Evolutionary conservation across 106 monocot species (phyloP), one percentile per base, ranked within the genome.

Genomic region (Dioscorea alata): DNA sequence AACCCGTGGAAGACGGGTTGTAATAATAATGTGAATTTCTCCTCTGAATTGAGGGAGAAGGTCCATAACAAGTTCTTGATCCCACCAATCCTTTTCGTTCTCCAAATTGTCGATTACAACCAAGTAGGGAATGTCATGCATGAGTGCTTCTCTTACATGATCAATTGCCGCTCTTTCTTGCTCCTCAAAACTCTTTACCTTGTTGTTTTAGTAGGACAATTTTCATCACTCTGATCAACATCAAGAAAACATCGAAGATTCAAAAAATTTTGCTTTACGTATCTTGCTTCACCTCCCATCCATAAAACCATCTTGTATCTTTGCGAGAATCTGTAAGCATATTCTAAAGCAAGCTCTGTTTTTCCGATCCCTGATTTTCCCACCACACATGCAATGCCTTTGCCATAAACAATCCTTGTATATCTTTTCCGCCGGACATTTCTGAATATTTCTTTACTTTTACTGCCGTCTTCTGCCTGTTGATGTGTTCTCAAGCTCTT

Each of bases 71-170:
- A 75, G 71, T 69, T 77, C 88, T 21, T 71, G 61, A 64, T 95
- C 94, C 91, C 90, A 95, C 90, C 90, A 95, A 64, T 95, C 95
- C 23, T 86, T 86, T 73, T 96, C 95, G 34, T 66, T 89, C 67
- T 96, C 95, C 56, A 96, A 63, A 78, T 88, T 91, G 72, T 96
- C 95, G 1, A 96, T 89, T 21, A 96, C 73, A 49, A 96, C 80
- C 53, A 96, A 74, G 42, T 71, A 88, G 2, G 95, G 95, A 33
- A 96, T 88, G 69, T 91, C 91, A 24, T 82, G 68, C 73, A 82
- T 81, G 53, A 96, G 74, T 71, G 91, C 95, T 63, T 89, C 88
- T 57, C 80, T 79, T 48, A 96, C 74, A 67, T 69, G 86, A 6
- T 73, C 60, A 60, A 96, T 85, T 32, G 88, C 91, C 28, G 84